These are phyloP conservation scores for Dactylella cylindrospora DNA, from an alignment of 2,329 filamentous ascomycete species.

Conservation along the genomic window DNA sequence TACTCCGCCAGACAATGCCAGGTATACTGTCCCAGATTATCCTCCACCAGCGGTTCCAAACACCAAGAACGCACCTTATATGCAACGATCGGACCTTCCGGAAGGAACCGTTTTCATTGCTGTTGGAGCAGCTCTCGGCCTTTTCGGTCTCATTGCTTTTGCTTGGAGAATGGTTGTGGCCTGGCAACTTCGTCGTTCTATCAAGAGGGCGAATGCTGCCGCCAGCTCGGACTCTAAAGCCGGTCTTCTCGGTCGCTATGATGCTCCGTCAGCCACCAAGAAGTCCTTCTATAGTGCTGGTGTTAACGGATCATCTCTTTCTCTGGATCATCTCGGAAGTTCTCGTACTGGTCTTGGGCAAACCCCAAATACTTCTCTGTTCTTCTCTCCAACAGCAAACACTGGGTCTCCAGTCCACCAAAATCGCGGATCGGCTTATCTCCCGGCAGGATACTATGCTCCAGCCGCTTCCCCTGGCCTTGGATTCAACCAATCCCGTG, in stretches of 20 bases:
- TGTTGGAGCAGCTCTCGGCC: slow-evolving; percentile 83
- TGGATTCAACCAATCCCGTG: slow-evolving; percentile 47
- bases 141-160: slow-evolving; percentile 77
- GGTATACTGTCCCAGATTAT: slow-evolving; percentile 27
- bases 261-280: slow-evolving; percentile 60
- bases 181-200: slow-evolving; percentile 87
- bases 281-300: slow-evolving; percentile 54
- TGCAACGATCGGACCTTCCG: slow-evolving; percentile 80
- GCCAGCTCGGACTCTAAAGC: slow-evolving; percentile 66
- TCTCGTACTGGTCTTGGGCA: slow-evolving; percentile 52
- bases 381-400: slow-evolving; percentile 91
- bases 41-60: slow-evolving; percentile 63
- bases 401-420: slow-evolving; percentile 59
- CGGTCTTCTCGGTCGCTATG: slow-evolving; percentile 56
- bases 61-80: slow-evolving; percentile 81
- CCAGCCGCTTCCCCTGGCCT: slow-evolving; percentile 58
- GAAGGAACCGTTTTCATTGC: slow-evolving; percentile 96
- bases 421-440: slow-evolving; percentile 74
- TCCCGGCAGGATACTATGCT: slow-evolving; percentile 90
- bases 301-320: slow-evolving; percentile 55
- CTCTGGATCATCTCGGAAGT: slow-evolving; percentile 58
- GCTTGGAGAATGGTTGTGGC: slow-evolving; percentile 85
- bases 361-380: slow-evolving; percentile 71
- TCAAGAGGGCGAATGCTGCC: slow-evolving; percentile 66
- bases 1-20: slow-evolving; percentile 35